phyloP scores from a whole-genome alignment of 805 yeast species.

The Yarrowia porcina region DNA sequence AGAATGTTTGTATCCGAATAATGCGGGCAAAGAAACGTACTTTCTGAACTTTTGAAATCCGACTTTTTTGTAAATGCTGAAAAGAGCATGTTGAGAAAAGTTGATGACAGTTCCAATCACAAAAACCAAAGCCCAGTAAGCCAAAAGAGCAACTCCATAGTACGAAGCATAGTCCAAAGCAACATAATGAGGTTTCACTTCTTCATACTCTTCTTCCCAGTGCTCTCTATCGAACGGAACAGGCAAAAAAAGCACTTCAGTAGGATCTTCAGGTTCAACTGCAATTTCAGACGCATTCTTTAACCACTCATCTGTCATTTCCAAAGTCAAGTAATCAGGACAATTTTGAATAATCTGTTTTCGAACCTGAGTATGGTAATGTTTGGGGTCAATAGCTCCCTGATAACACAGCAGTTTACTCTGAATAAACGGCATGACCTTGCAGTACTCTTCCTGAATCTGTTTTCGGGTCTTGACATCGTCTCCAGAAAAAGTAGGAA shows the following conservation, averaged over 20 bases:
- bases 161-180: slow-evolving; percentile 15
- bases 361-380: slow-evolving; percentile 13
- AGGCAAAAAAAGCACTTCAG: not conserved
- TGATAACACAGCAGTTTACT: not conserved
- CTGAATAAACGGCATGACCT: not conserved
- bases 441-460: not conserved
- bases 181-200: not conserved
- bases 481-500: not conserved
- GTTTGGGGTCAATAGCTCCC: not conserved
- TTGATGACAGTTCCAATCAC: slow-evolving; percentile 32
- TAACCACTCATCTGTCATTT: not conserved
- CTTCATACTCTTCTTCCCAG: slow-evolving; percentile 10
- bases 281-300: not conserved
- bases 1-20: slow-evolving; percentile 35
- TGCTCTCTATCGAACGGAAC: slow-evolving; percentile 1
- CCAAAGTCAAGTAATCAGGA: not conserved
- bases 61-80: slow-evolving; percentile 23
- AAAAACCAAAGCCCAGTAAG: slow-evolving; percentile 37
- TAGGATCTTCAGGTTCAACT: not conserved
- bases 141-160: slow-evolving; percentile 35
- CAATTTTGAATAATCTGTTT: not conserved
- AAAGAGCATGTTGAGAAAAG: not conserved
- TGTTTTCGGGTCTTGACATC: not conserved
- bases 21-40: slow-evolving; percentile 38
- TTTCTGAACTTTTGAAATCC: slow-evolving; percentile 32